phyloP scores from a whole-genome alignment of 2,329 filamentous ascomycete species.

The Aspergillus costaricaensis region DNA sequence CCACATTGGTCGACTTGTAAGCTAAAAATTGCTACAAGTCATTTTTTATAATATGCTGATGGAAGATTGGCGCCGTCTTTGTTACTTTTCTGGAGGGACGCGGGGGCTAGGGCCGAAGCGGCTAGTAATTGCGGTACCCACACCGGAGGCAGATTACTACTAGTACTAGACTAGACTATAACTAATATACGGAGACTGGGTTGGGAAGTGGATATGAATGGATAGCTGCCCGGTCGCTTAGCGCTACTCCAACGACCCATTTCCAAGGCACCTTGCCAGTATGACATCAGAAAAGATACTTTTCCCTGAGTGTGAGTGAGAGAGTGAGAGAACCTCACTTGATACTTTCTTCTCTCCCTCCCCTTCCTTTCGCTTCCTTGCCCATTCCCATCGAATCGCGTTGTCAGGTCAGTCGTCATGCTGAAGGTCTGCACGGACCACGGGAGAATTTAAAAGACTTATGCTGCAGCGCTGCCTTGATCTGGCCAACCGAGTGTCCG shows the following conservation, averaged over 20 bases:
- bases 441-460: constrained; percentile 6
- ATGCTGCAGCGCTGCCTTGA: constrained; percentile 9
- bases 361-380: too few species aligned
- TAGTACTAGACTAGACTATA: neutral
- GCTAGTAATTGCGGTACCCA: neutral
- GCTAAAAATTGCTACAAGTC: neutral
- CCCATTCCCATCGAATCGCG: neutral
- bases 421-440: constrained; percentile 9
- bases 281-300: constrained; percentile 6
- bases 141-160: neutral
- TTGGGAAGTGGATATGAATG: too few species aligned
- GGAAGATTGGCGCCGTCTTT: neutral
- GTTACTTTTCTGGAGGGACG: neutral
- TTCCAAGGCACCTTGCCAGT: constrained; percentile 6
- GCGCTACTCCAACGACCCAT: neutral
- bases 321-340: neutral
- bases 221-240: neutral
- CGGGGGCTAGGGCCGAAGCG: neutral
- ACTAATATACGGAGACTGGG: neutral
- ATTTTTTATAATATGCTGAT: neutral
- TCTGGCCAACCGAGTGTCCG: constrained; percentile 1
- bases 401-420: constrained; percentile 3
- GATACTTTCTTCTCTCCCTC: neutral
- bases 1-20: neutral
- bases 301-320: neutral